Conservation (phyloP, 768 basidiomycete species). For the Hydnomerulius pinastri region DNA sequence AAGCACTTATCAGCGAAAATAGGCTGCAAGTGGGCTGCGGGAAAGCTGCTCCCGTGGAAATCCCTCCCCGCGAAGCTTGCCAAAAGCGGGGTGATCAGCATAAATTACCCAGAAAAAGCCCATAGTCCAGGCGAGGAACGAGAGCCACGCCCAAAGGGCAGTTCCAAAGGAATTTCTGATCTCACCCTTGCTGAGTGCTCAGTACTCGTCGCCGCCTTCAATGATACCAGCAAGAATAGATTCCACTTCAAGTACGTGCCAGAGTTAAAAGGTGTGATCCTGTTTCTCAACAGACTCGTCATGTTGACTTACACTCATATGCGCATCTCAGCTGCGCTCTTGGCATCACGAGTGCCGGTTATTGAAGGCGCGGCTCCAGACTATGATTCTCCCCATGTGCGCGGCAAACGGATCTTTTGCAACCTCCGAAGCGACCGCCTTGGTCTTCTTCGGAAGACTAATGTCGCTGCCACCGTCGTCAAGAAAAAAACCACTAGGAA, state of each 20-base stretch:
- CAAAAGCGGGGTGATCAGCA: neutral
- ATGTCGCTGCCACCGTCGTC: neutral
- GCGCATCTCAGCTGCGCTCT: neutral
- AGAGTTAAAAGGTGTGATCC: too few species aligned
- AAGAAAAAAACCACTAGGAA: neutral
- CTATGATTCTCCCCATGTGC: neutral
- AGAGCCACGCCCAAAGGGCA: neutral
- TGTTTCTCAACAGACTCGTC: too few species aligned
- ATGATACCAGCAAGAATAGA: too few species aligned
- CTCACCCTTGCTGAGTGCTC: slow-evolving; percentile 1
- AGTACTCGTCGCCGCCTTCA: neutral
- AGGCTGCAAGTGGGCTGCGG: neutral
- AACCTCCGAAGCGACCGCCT: neutral
- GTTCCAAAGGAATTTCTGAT: slow-evolving; percentile 7
- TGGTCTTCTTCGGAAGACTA: neutral
- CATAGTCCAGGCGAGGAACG: neutral
- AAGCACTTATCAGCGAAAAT: neutral
- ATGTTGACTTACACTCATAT: too few species aligned
- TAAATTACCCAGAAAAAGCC: neutral
- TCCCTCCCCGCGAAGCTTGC: neutral
- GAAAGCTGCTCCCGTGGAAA: slow-evolving; percentile 12
- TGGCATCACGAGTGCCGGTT: neutral
- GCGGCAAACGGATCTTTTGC: neutral
- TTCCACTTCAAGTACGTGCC: too few species aligned
- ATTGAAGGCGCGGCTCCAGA: neutral